phyloP scores from a whole-genome alignment of 345 rosid genomes.

The Eucalyptus virginea region DNA sequence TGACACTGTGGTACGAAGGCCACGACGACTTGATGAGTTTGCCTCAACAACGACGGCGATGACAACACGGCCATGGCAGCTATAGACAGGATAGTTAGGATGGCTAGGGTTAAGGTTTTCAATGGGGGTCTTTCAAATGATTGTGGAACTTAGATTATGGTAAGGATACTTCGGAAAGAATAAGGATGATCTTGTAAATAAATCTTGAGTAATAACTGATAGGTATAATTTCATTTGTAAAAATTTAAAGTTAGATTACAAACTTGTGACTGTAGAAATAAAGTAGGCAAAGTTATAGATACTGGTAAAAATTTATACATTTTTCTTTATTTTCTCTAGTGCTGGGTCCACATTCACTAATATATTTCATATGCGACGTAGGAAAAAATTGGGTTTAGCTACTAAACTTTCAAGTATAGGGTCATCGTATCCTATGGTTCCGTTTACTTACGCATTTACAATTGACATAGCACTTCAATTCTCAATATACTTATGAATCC shows the following conservation, averaged over 20 bases:
- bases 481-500: background rate
- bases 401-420: background rate
- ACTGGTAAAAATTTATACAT: background rate
- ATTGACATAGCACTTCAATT: background rate
- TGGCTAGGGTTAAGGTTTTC: background rate
- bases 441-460: background rate
- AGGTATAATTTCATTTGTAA: background rate
- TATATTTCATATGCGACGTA: background rate
- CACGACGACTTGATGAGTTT: background rate
- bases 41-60: background rate
- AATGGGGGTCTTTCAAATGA: background rate
- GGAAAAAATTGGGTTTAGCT: background rate
- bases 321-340: background rate
- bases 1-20: background rate
- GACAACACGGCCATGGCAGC: background rate
- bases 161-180: background rate
- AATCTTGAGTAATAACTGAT: background rate
- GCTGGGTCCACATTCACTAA: background rate
- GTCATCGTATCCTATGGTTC: background rate
- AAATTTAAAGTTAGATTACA: background rate
- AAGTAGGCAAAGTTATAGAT: background rate
- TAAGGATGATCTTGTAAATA: background rate
- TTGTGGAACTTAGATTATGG: background rate
- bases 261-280: background rate
- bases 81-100: background rate